A percentile compares a stretch with the other conserved stretches of the same genome.
Evolutionary conservation across 805 yeast species (phyloP).

Genomic region (Candida oleophila): DNA sequence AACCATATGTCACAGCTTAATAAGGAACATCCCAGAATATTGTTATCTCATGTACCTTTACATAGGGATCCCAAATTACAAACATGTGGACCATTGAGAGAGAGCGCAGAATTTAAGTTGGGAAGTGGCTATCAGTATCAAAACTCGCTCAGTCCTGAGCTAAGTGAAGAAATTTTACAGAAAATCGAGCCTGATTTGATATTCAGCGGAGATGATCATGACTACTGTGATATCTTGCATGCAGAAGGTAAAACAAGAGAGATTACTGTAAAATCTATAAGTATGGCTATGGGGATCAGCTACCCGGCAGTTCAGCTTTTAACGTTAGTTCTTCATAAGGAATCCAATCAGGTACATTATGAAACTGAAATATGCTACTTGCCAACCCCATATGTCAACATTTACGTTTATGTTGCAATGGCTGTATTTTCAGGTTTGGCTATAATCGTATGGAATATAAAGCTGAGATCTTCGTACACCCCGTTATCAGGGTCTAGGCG

Average conservation of each 20-base stretch:
- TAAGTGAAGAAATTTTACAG: constrained; percentile 57
- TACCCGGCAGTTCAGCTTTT: constrained; percentile 43
- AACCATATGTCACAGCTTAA: constrained; percentile 18
- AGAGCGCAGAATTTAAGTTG: constrained; percentile 55
- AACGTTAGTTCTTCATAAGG: constrained; percentile 14
- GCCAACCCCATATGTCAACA: constrained; percentile 46
- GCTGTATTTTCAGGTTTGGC: constrained; percentile 31
- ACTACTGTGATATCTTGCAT: constrained; percentile 81
- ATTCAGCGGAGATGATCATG: constrained; percentile 96
- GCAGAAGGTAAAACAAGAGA: constrained; percentile 21
- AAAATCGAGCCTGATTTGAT: constrained; percentile 63
- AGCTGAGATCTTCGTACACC: constrained; percentile 17
- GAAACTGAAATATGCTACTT: constrained; percentile 44
- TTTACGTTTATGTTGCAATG: constrained; percentile 33
- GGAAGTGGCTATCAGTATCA: constrained; percentile 81
- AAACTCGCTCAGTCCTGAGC: constrained; percentile 65
- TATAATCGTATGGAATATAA: constrained; percentile 28
- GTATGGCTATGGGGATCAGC: constrained; percentile 42
- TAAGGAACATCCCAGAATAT: constrained; percentile 52
- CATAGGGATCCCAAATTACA: constrained; percentile 61
- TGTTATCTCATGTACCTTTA: constrained; percentile 86
- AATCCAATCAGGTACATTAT: constrained; percentile 17
- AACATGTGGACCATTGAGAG: constrained; percentile 78
- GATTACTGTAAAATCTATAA: constrained; percentile 38
- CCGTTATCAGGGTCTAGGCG: background rate